phyloP scores from a whole-genome alignment of 495 filamentous ascomycete species.

The Hypomontagnella monticulosa region DNA sequence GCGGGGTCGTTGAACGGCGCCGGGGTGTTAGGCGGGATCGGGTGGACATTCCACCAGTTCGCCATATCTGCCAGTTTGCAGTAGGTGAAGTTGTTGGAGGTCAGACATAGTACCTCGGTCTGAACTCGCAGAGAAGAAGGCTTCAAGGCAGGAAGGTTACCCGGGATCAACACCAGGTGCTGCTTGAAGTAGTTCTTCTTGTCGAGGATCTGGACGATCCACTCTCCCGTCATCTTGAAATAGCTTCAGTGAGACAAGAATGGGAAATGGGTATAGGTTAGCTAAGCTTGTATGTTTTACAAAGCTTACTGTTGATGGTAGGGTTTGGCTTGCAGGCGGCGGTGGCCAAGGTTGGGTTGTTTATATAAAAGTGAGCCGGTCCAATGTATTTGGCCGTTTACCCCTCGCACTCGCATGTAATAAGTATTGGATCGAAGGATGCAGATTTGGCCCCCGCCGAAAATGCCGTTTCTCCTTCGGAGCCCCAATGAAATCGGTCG shows the following conservation, averaged over 20 bases:
- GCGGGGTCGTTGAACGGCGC: slow-evolving; percentile 60
- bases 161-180: slow-evolving; percentile 43
- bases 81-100: slow-evolving; percentile 67
- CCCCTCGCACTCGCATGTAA: neutral
- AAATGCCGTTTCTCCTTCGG: too few species aligned
- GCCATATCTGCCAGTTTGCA: slow-evolving; percentile 57
- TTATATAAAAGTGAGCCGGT: neutral
- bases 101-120: slow-evolving; percentile 56
- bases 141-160: slow-evolving; percentile 36
- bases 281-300: too few species aligned
- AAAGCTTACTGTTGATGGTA: too few species aligned
- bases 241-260: neutral
- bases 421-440: too few species aligned
- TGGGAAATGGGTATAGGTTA: too few species aligned
- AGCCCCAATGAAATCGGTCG: too few species aligned
- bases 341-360: too few species aligned
- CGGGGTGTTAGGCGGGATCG: slow-evolving; percentile 51
- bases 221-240: slow-evolving; percentile 30
- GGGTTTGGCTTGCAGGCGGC: too few species aligned
- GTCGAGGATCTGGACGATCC: slow-evolving; percentile 48
- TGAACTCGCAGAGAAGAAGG: slow-evolving; percentile 56
- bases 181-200: slow-evolving; percentile 52
- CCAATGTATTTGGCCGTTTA: neutral
- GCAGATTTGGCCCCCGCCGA: too few species aligned
- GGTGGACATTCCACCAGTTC: slow-evolving; percentile 60